A percentile compares a stretch with the other conserved stretches of the same genome.
Evolutionary conservation across 2,329 filamentous ascomycete genomes (phyloP).

Genomic region (Sporothrix globosa): DNA sequence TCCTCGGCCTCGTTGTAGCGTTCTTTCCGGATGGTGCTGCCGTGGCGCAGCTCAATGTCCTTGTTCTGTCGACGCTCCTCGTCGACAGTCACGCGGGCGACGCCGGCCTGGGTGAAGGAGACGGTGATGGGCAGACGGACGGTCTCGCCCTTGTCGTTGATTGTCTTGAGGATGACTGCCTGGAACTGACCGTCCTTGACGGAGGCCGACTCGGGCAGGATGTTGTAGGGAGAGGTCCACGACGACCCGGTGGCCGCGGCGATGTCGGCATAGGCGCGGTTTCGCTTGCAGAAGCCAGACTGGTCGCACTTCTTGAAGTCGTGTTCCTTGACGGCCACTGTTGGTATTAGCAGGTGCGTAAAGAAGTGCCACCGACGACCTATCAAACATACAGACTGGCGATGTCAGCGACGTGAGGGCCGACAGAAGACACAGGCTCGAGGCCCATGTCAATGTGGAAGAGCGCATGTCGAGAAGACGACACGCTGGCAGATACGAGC

Average conservation of each 20-base stretch:
- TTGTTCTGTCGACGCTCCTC: slow-evolving; percentile 89
- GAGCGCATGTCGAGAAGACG: slow-evolving; percentile 51
- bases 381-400: slow-evolving; percentile 54
- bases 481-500: slow-evolving; percentile 25
- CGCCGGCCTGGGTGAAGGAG: slow-evolving; percentile 87
- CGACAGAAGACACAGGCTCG: slow-evolving; percentile 62
- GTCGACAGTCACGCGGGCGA: slow-evolving; percentile 83
- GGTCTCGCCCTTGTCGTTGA: slow-evolving; percentile 66
- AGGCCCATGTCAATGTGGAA: slow-evolving; percentile 61
- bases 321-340: slow-evolving; percentile 87
- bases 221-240: slow-evolving; percentile 80
- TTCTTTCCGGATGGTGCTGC: slow-evolving; percentile 83
- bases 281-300: slow-evolving; percentile 95
- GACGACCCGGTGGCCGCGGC: slow-evolving; percentile 65
- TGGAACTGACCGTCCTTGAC: slow-evolving; percentile 81
- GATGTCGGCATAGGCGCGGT: slow-evolving; percentile 83
- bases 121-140: slow-evolving; percentile 81
- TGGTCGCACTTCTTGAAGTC: slow-evolving; percentile 97
- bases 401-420: slow-evolving; percentile 57
- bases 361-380: too few species aligned
- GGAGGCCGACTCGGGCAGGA: slow-evolving; percentile 70
- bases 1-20: slow-evolving; percentile 90
- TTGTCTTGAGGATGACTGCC: slow-evolving; percentile 79
- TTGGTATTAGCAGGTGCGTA: not conserved
- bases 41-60: slow-evolving; percentile 83